phyloP scores from a whole-genome alignment of 2,329 filamentous ascomycete species.

The Cladosporium sp. region DNA sequence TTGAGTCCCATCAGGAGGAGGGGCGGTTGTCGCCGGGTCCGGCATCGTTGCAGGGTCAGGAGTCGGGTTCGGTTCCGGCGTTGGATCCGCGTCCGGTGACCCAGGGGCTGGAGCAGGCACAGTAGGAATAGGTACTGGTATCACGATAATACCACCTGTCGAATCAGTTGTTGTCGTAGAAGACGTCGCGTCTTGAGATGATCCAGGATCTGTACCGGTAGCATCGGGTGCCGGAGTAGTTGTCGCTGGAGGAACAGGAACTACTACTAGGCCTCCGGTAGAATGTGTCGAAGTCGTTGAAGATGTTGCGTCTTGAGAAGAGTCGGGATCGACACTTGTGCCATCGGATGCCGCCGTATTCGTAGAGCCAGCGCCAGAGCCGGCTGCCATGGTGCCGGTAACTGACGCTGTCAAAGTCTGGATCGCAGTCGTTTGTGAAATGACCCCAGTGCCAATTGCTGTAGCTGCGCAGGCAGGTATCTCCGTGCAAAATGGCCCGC shows the following conservation, averaged over 20 bases:
- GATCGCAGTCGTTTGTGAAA: neutral
- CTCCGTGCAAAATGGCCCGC: neutral
- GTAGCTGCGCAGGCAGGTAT: neutral
- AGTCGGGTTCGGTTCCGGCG: neutral
- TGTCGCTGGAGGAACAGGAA: neutral
- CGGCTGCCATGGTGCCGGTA: neutral
- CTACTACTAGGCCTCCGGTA: neutral
- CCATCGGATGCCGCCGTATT: neutral
- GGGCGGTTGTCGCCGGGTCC: neutral
- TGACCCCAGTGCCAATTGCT: neutral
- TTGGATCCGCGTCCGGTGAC: neutral
- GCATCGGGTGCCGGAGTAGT: neutral
- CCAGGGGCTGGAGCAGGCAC: neutral
- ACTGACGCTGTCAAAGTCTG: neutral
- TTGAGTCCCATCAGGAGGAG: neutral
- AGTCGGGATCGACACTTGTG: neutral
- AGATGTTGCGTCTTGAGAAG: neutral
- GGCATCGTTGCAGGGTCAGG: neutral
- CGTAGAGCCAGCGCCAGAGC: neutral
- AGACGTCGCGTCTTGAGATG: neutral
- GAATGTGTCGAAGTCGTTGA: neutral
- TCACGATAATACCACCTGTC: neutral
- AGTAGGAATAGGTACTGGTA: neutral
- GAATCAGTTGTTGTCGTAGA: neutral
- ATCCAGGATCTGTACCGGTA: neutral